Conservation (phyloP, 306 rosid species). For the Albizia julibrissin region DNA sequence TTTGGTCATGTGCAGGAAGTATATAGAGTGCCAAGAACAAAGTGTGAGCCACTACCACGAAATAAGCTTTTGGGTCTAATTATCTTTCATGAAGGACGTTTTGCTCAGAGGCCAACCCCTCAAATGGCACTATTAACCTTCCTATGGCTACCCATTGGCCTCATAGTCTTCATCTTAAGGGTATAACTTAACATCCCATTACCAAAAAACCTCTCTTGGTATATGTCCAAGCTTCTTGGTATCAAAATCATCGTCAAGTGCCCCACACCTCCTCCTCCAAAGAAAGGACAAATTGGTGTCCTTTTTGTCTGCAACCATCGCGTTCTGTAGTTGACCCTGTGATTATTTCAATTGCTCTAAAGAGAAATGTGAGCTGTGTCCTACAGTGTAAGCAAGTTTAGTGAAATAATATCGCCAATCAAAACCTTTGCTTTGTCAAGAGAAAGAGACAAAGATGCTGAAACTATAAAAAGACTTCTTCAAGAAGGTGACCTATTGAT, state of each 20-base stretch:
- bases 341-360: constrained; percentile 65
- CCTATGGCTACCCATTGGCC: constrained; percentile 84
- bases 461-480: constrained; percentile 60
- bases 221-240: constrained; percentile 75
- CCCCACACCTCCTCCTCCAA: constrained; percentile 85
- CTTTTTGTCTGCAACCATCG: constrained; percentile 89
- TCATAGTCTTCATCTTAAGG: constrained; percentile 66
- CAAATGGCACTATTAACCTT: constrained; percentile 59
- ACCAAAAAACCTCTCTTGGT: constrained; percentile 68
- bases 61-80: constrained; percentile 75
- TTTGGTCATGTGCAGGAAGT: constrained; percentile 58
- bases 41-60: constrained; percentile 65
- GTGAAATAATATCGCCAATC: constrained; percentile 81
- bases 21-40: constrained; percentile 70
- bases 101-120: constrained; percentile 89
- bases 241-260: constrained; percentile 69
- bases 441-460: constrained; percentile 87
- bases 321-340: constrained; percentile 84
- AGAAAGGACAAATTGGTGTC: constrained; percentile 69
- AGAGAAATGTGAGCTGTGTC: constrained; percentile 90
- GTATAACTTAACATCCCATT: constrained; percentile 73
- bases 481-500: constrained; percentile 90
- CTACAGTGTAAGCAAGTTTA: constrained; percentile 84
- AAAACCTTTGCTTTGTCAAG: constrained; percentile 80
- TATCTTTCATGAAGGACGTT: constrained; percentile 87